A percentile compares a stretch with the other conserved stretches of the same genome.
These are phyloP conservation scores for Hypoxylon sp. DNA, from an alignment of 2,329 filamentous ascomycete species.

Conservation along the genomic window DNA sequence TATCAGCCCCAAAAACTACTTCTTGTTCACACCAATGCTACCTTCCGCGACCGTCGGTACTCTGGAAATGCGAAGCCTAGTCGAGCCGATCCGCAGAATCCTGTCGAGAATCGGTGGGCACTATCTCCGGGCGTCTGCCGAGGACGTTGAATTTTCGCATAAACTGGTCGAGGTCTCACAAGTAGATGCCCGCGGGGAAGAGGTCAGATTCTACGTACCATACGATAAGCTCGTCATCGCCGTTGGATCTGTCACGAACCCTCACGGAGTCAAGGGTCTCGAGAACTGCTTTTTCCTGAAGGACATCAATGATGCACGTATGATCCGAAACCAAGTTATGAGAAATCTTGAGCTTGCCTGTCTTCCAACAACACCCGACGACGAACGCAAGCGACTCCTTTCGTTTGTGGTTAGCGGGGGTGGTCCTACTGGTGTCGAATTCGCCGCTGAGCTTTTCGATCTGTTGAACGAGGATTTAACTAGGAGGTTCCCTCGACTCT, in stretches of 20 bases:
- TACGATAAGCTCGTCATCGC: conserved; percentile 97
- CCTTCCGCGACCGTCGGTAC: conserved; percentile 97
- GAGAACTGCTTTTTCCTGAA: conserved; percentile 96
- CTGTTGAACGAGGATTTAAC: conserved; percentile 95
- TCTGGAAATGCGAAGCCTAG: conserved; percentile 87
- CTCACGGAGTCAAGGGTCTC: conserved; percentile 94
- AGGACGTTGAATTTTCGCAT: conserved; percentile 90
- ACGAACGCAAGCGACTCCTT: conserved; percentile 86
- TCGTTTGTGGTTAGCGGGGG: conserved; percentile 98
- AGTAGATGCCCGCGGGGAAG: conserved; percentile 75
- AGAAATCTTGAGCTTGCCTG: conserved; percentile 91
- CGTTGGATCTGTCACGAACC: conserved; percentile 92
- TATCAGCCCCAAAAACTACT: conserved; percentile 94
- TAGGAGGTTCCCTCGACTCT: conserved; percentile 83
- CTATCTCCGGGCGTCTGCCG: conserved; percentile 87
- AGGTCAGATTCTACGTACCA: conserved; percentile 88
- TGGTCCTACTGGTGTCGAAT: conserved; percentile 96
- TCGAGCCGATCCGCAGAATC: conserved; percentile 92
- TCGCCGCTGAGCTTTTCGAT: conserved; percentile 95
- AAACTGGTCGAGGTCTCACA: conserved; percentile 91
- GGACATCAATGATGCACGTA: conserved; percentile 90
- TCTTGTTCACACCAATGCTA: conserved; percentile 97
- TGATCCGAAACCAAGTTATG: conserved; percentile 89
- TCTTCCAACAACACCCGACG: conserved; percentile 90
- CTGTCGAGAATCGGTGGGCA: conserved; percentile 83